phyloP scores from a whole-genome alignment of 176 grass and related monocot species.

The Oropetium thomaeum region DNA sequence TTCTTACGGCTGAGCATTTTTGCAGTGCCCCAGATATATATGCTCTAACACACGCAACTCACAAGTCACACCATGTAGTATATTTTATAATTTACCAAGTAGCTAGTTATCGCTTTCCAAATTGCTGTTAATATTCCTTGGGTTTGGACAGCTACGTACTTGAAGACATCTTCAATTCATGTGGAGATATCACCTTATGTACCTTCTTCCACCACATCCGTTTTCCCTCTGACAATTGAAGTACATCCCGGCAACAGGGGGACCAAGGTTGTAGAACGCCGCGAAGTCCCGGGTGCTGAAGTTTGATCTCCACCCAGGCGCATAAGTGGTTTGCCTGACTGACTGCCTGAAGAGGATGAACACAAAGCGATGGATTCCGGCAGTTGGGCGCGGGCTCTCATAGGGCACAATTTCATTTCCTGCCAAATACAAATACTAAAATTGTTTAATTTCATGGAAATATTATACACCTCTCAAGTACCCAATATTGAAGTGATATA shows the following conservation, averaged over 20 bases:
- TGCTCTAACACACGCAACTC: neutral
- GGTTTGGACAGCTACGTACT: too few relatives aligned
- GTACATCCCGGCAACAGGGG: conserved; percentile 66
- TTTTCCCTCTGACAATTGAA: conserved; percentile 97
- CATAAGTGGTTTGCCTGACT: conserved; percentile 55
- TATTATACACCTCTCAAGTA: too few relatives aligned
- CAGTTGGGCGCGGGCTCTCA: conserved; percentile 71
- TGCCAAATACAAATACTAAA: conserved; percentile 42
- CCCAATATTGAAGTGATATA: too few relatives aligned
- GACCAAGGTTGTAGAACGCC: conserved; percentile 56
- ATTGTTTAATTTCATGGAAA: neutral
- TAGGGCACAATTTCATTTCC: conserved; percentile 83
- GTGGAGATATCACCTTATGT: conserved; percentile 51
- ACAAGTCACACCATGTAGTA: neutral
- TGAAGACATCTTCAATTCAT: neutral
- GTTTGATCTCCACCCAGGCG: conserved; percentile 79
- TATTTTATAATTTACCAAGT: neutral
- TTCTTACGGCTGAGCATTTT: conserved; percentile 15
- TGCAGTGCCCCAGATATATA: neutral
- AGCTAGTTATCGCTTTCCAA: neutral
- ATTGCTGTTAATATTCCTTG: conserved; percentile 2
- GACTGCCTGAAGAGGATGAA: conserved; percentile 79
- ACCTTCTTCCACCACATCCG: conserved; percentile 88
- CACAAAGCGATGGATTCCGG: conserved; percentile 84
- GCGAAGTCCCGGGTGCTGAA: conserved; percentile 83